Evolutionary conservation across 176 grass and related monocot genomes (phyloP), one percentile per base, ranked within the genome.

Genomic region (Zoysia pacifica): DNA sequence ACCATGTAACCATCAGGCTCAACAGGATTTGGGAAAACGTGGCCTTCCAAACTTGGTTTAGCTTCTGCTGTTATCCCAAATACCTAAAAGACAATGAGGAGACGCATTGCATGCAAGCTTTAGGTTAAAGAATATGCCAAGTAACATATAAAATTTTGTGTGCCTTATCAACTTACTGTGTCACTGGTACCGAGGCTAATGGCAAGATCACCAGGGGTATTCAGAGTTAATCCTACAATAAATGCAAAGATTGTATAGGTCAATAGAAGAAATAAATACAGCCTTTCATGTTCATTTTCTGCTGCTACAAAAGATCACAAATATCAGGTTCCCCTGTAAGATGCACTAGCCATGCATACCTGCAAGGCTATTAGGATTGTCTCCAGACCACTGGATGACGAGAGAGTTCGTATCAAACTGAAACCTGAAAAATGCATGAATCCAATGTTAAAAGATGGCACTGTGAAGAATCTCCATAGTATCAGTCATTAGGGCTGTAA

Each of bases 181-280:
- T 97, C 92, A 51, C 95, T 97, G 58, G 95, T 97, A 79, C 95
- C 95, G 81, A 97, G 95, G 84, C 95, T 97, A 75, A 97, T 93
- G 62, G 92, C 95, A 67, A 97, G 83, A 87, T 97, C 92, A 0
- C 95, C 95, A 53, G 91, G 95, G 71, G 91, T 91, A 77, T 93
- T 97, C 49, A 97, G 56, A 65, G 95, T 94, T 87, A 97, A 97
- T 67, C 95, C 91, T 97, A 85, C 36, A 55, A 39, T 7, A 85
- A 6, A 76, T 89, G 40, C 35, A 63, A 79, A 13, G 56, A n/a
- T 38, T 11, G 7, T 7, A 79, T 37, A 73, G 72, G 52, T 15
- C 9, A 85, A 58, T 44, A 70, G 4, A 75, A 44, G 2, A 79
- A 53, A 83, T 14, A 4, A 18, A 68, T 73, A 55, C 75, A 80